Evolutionary conservation across 768 basidiomycete genomes (phyloP), one percentile per base, ranked within the genome.

Genomic region (Agaricus blazei): DNA sequence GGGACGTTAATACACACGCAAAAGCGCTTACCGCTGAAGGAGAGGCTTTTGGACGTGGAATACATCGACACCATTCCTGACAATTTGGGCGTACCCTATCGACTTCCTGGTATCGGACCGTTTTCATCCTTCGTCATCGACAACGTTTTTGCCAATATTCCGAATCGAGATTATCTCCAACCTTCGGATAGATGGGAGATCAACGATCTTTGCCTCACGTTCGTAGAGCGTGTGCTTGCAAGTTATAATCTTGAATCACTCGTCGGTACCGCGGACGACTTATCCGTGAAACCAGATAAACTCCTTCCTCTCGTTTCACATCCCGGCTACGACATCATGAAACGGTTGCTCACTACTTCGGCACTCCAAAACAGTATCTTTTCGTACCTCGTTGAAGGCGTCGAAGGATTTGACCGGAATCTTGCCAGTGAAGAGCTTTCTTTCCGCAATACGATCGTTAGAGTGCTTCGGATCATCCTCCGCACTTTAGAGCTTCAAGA

Each of bases 101-200:
- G 93, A 23, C 68, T 84, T 14, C 85, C 88, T 1, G 93, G 93
- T 0, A 82, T 95, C 52, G 82, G 76, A 0, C 92, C 93, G 0
- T 96, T 90, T 69, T 77, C 85, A 9, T 73, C 79, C n/a, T 98
- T 96, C 65, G 88, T 95, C 52, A 72, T 96, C 58, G 93, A 98
- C 62, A 90, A 88, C 46, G 90, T 98, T 2, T 89, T 98, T 60
- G 78, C 86, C 31, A 84, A 86, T 50, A 85, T 91, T 42, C 76
- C 83, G 12, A 78, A 75, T 50, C 78, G 94, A 44, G 92, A 90
- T 57, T 98, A 88, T 63, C 73, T 80, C 2, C 78, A 79, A 31
- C 83, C 83, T 9, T 82, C 82, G 11, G 93, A 98, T 63, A 72
- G 87, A 58, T 98, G 93, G 93, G 77, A 83, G 62, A 85, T 90